A percentile compares a stretch with the other conserved stretches of the same genome.
These are phyloP conservation scores for Hyphopichia pseudoburtonii DNA, from an alignment of 1,139 yeast species.

Conservation along the genomic window DNA sequence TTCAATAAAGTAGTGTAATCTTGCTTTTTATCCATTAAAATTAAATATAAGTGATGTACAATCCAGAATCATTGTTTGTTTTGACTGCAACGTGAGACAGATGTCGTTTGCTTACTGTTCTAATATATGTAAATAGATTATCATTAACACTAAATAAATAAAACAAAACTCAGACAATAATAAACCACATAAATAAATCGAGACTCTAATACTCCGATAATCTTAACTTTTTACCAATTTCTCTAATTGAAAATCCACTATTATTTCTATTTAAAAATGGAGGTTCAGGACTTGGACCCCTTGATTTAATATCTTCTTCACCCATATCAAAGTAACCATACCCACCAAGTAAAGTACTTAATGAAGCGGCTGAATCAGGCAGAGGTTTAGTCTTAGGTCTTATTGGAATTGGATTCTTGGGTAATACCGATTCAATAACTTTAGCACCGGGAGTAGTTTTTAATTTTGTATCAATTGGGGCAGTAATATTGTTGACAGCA, in stretches of 20 bases:
- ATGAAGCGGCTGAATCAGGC: constrained; percentile 6
- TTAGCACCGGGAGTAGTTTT: constrained; percentile 7
- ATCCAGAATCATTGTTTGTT: too few relatives aligned
- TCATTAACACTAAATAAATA: constrained; percentile 6
- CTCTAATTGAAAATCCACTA: constrained; percentile 53
- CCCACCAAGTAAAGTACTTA: constrained; percentile 67
- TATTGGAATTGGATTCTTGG: constrained; percentile 6
- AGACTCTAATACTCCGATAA: constrained; percentile 69
- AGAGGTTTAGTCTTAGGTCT: constrained; percentile 2
- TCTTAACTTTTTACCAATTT: constrained; percentile 71
- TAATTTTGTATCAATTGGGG: constrained; percentile 19
- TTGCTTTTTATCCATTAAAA: too few relatives aligned
- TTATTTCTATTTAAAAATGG: constrained; percentile 47
- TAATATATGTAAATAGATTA: too few relatives aligned
- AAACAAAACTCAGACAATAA: constrained; percentile 3
- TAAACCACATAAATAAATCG: too few relatives aligned
- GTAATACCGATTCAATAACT: not conserved
- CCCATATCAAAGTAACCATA: constrained; percentile 78
- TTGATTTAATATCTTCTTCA: constrained; percentile 65
- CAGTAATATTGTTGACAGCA: constrained; percentile 7
- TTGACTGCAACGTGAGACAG: too few relatives aligned
- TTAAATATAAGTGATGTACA: too few relatives aligned
- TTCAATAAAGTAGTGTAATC: too few relatives aligned
- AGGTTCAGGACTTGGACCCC: constrained; percentile 72
- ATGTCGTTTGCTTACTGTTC: too few relatives aligned